Percentiles rank a stretch among this genome's conserved stretches.
phyloP scores from a whole-genome alignment of 2,329 filamentous ascomycete species.

The Cladosporium sp. region DNA sequence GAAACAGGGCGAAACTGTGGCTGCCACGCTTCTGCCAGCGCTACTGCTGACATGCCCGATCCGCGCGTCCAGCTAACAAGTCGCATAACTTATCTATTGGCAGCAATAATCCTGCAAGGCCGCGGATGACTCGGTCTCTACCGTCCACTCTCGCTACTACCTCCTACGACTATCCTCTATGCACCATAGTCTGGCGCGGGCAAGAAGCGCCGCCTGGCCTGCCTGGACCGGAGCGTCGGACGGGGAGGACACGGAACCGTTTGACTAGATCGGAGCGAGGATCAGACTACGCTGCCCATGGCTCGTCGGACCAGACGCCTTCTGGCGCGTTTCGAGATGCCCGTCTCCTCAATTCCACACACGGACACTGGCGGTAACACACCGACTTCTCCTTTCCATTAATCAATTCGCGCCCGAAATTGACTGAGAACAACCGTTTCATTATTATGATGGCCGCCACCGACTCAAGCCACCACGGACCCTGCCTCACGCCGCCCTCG shows the following conservation, averaged over 20 bases:
- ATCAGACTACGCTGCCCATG: not conserved
- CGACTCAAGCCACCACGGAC: no score
- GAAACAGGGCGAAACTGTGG: not conserved
- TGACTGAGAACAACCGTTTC: conserved; percentile 1
- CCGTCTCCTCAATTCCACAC: not conserved
- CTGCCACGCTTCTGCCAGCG: conserved; percentile 2
- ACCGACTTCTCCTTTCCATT: conserved; percentile 5
- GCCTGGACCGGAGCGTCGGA: not conserved
- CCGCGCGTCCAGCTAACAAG: not conserved
- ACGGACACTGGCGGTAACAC: conserved; percentile 9
- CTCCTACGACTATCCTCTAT: not conserved
- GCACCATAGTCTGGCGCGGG: not conserved
- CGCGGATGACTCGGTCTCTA: conserved; percentile 4
- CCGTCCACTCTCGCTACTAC: no score
- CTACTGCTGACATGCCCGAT: conserved; percentile 13
- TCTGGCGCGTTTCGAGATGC: conserved; percentile 11
- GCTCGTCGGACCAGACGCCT: not conserved
- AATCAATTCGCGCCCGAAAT: conserved; percentile 6
- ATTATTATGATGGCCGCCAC: not conserved
- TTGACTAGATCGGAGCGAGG: conserved; percentile 6
- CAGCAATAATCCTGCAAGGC: not conserved
- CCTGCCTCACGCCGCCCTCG: not conserved
- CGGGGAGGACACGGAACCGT: conserved; percentile 4
- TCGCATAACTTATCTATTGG: no score
- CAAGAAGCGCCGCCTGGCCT: not conserved